Evolutionary conservation across 257 asterid species (phyloP).

Genomic region (Salvia hispanica): DNA sequence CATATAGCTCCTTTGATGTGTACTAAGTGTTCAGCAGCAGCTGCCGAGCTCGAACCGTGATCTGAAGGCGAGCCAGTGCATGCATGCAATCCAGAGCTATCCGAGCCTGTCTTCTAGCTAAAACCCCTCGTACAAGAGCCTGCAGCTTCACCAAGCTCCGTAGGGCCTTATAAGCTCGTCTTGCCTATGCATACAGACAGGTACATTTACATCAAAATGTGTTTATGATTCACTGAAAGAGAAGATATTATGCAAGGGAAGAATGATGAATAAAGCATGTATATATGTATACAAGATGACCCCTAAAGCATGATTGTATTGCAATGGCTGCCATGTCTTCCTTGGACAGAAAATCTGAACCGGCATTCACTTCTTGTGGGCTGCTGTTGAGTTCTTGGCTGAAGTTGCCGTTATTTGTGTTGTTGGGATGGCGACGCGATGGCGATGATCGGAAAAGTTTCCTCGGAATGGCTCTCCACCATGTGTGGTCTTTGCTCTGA

Average conservation of each 20-base stretch:
- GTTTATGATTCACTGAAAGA: neutral
- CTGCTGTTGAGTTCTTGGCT: constrained; percentile 37
- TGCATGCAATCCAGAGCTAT: constrained; percentile 78
- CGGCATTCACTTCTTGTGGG: constrained; percentile 7
- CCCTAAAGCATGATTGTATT: constrained; percentile 71
- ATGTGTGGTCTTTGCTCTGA: constrained; percentile 22
- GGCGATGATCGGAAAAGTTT: constrained; percentile 46
- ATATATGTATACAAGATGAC: constrained; percentile 54
- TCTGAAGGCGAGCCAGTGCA: constrained; percentile 69
- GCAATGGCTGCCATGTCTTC: constrained; percentile 70
- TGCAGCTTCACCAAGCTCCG: constrained; percentile 76
- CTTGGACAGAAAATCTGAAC: constrained; percentile 36
- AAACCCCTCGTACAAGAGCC: constrained; percentile 73
- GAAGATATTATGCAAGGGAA: neutral
- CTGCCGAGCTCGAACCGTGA: constrained; percentile 69
- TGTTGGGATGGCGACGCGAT: constrained; percentile 25
- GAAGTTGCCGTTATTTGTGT: constrained; percentile 43
- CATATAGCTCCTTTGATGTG: neutral
- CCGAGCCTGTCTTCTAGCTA: constrained; percentile 69
- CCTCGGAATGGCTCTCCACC: constrained; percentile 46
- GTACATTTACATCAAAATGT: neutral
- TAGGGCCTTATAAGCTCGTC: constrained; percentile 62
- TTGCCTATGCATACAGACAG: constrained; percentile 47
- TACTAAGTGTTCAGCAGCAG: constrained; percentile 41
- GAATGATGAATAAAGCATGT: constrained; percentile 2